These are phyloP conservation scores for Tricholoma terreum DNA, from an alignment of 768 basidiomycete species.

Conservation along the genomic window DNA sequence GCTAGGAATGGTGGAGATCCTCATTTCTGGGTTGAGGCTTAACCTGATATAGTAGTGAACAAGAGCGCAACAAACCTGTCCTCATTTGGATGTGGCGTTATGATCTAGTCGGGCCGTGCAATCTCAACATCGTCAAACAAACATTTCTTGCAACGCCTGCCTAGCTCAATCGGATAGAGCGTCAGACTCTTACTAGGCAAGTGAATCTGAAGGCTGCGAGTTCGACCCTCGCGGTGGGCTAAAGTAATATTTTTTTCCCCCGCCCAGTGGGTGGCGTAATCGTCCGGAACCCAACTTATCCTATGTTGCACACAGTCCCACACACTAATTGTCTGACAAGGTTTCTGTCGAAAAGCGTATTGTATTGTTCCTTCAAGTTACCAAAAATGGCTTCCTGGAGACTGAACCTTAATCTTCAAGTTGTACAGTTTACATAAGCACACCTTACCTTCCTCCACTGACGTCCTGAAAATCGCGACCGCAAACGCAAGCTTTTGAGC, in stretches of 20 bases:
- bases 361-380: too few species aligned
- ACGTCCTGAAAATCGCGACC: constrained; percentile 11
- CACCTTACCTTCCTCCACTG: constrained; percentile 10
- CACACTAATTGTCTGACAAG: neutral
- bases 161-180: constrained; percentile 66
- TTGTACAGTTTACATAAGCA: constrained; percentile 42
- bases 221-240: constrained; percentile 86
- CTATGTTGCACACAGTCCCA: too few species aligned
- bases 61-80: too few species aligned
- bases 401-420: constrained; percentile 30
- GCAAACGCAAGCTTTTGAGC: constrained; percentile 19
- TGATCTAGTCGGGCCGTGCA: too few species aligned
- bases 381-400: constrained; percentile 17
- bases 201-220: constrained; percentile 77
- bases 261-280: neutral
- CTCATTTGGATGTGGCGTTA: too few species aligned
- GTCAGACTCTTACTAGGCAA: constrained; percentile 46
- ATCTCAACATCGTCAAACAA: too few species aligned
- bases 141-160: too few species aligned
- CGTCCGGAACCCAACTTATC: too few species aligned
- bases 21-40: too few species aligned
- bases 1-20: too few species aligned
- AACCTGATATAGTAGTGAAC: too few species aligned
- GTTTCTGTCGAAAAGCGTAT: too few species aligned
- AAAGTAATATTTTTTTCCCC: constrained; percentile 12